These are phyloP conservation scores for Pseudozyma sp. DNA, from an alignment of 1,284 basidiomycete species.

Conservation along the genomic window DNA sequence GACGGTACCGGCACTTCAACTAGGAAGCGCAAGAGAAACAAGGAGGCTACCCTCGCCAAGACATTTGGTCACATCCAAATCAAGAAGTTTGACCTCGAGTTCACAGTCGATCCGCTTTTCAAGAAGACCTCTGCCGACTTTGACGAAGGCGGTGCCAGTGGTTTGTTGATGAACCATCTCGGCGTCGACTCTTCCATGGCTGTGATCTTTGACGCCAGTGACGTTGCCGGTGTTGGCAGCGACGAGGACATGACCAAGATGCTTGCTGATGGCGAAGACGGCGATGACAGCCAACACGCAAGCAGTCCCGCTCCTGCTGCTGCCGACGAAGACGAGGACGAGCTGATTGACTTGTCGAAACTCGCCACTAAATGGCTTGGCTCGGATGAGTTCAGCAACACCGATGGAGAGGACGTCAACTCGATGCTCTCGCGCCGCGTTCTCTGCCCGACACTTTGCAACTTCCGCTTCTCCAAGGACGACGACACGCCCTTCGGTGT, in stretches of 20 bases:
- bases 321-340: slow-evolving; percentile 25
- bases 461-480: slow-evolving; percentile 60
- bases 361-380: slow-evolving; percentile 53
- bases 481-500: slow-evolving; percentile 58
- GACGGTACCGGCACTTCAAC: slow-evolving; percentile 76
- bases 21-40: slow-evolving; percentile 70
- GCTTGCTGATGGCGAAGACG: slow-evolving; percentile 39
- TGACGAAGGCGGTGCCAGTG: slow-evolving; percentile 96
- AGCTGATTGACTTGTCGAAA: slow-evolving; percentile 51
- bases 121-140: slow-evolving; percentile 98
- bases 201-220: slow-evolving; percentile 96
- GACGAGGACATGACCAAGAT: slow-evolving; percentile 72
- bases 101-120: slow-evolving; percentile 95
- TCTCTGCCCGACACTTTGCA: slow-evolving; percentile 58
- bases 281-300: slow-evolving; percentile 15
- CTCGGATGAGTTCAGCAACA: slow-evolving; percentile 25
- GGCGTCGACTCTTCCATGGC: slow-evolving; percentile 85
- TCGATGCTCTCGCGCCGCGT: slow-evolving; percentile 51
- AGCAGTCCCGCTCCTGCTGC: slow-evolving; percentile 19
- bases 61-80: slow-evolving; percentile 78
- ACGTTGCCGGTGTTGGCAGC: slow-evolving; percentile 82
- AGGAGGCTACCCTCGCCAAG: slow-evolving; percentile 67
- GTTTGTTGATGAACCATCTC: slow-evolving; percentile 71
- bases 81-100: slow-evolving; percentile 81
- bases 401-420: slow-evolving; percentile 21